These are phyloP conservation scores for Sugiyamaella japonica DNA, from an alignment of 1,139 yeast genomes.

Conservation along the genomic window DNA sequence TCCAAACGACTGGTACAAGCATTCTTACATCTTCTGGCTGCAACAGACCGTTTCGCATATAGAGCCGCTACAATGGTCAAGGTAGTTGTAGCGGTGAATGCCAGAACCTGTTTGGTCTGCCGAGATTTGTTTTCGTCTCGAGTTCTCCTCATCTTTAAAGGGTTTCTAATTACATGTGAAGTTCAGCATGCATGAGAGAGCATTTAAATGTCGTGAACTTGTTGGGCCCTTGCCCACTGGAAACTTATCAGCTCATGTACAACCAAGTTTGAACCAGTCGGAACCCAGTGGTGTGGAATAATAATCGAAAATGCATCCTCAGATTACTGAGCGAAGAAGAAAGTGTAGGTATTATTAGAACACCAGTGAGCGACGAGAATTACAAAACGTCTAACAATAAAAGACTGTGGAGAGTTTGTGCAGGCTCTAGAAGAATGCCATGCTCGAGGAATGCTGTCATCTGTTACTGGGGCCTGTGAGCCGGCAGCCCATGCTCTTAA, in stretches of 20 bases:
- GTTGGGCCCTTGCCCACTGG: conserved; percentile 12
- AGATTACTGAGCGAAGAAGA: conserved; percentile 33
- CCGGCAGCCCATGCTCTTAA: conserved; percentile 77
- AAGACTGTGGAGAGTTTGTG: conserved; percentile 76
- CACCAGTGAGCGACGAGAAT: too few relatives aligned
- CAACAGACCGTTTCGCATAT: conserved; percentile 71
- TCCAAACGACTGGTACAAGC: not conserved
- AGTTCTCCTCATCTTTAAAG: conserved; percentile 8
- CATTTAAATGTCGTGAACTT: conserved; percentile 5
- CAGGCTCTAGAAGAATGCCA: conserved; percentile 92
- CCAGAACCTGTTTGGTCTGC: conserved; percentile 68
- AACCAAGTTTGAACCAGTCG: not conserved
- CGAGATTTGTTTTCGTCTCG: conserved; percentile 36
- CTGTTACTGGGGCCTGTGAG: conserved; percentile 85
- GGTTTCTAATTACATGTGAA: not conserved
- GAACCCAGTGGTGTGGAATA: too few relatives aligned
- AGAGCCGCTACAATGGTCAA: conserved; percentile 71
- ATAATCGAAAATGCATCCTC: conserved; percentile 32
- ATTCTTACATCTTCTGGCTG: conserved; percentile 62
- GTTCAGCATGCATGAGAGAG: conserved; percentile 7
- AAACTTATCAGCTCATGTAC: conserved; percentile 3
- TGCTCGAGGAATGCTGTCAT: conserved; percentile 62
- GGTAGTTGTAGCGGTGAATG: conserved; percentile 71
- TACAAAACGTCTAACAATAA: conserved; percentile 1
- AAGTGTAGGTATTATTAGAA: conserved; percentile 27